Percentiles rank a stretch among this genome's conserved stretches.
These are phyloP conservation scores for Aspergillus eucalypticola DNA, from an alignment of 2,329 filamentous ascomycete species.

Conservation along the genomic window DNA sequence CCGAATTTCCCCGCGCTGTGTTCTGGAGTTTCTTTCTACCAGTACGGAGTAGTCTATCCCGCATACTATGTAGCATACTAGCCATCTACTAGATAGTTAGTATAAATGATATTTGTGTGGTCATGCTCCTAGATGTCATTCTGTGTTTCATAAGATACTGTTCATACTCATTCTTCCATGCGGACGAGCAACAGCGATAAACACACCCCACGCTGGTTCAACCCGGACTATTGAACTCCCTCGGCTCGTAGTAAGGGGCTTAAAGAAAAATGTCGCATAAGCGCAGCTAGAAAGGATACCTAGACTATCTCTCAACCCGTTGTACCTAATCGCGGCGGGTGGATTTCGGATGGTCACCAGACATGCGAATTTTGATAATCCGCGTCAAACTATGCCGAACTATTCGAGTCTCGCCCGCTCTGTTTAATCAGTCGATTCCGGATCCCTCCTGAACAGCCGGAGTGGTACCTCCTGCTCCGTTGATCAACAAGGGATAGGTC, in stretches of 20 bases:
- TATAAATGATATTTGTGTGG: too few relatives aligned
- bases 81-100: too few relatives aligned
- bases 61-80: too few relatives aligned
- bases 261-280: conserved; percentile 9
- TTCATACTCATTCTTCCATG: background rate
- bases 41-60: too few relatives aligned
- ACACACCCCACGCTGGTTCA: background rate
- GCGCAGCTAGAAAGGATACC: background rate
- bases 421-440: background rate
- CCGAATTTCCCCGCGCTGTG: conserved; percentile 24
- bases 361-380: conserved; percentile 20
- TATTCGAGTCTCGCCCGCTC: conserved; percentile 9
- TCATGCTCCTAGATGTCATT: too few relatives aligned
- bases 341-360: conserved; percentile 25
- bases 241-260: background rate
- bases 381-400: conserved; percentile 8
- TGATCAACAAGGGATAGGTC: background rate
- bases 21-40: too few relatives aligned
- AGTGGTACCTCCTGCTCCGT: background rate
- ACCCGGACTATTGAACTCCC: background rate
- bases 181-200: background rate
- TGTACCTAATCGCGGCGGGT: conserved; percentile 11
- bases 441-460: background rate
- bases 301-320: background rate
- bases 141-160: too few relatives aligned